Percentiles rank a stretch among this genome's conserved stretches.
These are phyloP conservation scores for Neurospora sp. DNA, from an alignment of 2,329 filamentous ascomycete species.

Conservation along the genomic window DNA sequence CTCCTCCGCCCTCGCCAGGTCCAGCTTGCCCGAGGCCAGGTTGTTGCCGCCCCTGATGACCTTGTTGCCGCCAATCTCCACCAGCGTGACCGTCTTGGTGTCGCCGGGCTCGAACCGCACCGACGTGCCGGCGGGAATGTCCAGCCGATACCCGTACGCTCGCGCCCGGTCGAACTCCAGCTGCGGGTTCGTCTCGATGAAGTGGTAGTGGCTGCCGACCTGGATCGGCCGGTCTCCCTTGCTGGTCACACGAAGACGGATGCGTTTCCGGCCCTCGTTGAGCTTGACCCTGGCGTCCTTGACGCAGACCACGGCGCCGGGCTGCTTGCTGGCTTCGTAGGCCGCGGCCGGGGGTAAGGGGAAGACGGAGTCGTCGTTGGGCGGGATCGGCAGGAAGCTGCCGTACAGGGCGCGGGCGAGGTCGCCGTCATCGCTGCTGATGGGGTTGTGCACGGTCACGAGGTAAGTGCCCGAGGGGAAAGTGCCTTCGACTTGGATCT, in stretches of 20 bases:
- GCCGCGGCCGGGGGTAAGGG: constrained; percentile 51
- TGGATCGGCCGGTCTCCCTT: constrained; percentile 85
- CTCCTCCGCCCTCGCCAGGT: constrained; percentile 49
- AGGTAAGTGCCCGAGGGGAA: constrained; percentile 87
- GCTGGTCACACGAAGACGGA: constrained; percentile 68
- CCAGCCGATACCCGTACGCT: constrained; percentile 76
- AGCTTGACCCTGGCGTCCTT: constrained; percentile 57
- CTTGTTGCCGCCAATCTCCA: constrained; percentile 74
- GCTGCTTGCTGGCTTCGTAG: constrained; percentile 58
- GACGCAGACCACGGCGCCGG: constrained; percentile 68
- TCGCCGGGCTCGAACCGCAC: constrained; percentile 92
- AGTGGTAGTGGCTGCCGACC: constrained; percentile 92
- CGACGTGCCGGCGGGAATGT: constrained; percentile 85
- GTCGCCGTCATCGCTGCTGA: constrained; percentile 77
- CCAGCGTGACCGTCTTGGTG: constrained; percentile 77
- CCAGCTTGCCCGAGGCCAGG: constrained; percentile 63
- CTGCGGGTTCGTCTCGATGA: constrained; percentile 87
- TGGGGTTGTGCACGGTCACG: constrained; percentile 86
- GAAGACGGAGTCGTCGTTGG: constrained; percentile 47
- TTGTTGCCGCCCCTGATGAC: constrained; percentile 78
- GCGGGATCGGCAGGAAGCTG: constrained; percentile 76
- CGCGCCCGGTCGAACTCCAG: constrained; percentile 77
- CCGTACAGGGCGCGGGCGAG: constrained; percentile 81
- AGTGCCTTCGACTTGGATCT: constrained; percentile 90
- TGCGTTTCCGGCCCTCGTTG: constrained; percentile 64